These are phyloP conservation scores for Claviceps maximensis DNA, from an alignment of 2,329 filamentous ascomycete genomes.

Conservation along the genomic window DNA sequence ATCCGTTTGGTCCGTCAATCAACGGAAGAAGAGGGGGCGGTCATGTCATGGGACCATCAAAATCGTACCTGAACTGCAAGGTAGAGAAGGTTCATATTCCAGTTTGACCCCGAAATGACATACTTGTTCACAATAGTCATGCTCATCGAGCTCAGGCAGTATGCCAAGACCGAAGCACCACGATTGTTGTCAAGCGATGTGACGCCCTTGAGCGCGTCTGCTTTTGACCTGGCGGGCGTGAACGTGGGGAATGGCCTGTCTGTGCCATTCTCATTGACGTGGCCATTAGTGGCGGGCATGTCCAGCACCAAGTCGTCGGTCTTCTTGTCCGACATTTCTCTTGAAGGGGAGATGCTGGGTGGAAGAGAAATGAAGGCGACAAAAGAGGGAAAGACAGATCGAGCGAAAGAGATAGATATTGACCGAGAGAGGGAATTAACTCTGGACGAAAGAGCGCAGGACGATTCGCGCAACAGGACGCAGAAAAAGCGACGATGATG, in stretches of 20 bases:
- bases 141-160: slow-evolving; percentile 91
- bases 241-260: not conserved
- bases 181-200: slow-evolving; percentile 55
- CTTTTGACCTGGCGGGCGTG: slow-evolving; percentile 4
- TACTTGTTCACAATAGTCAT: slow-evolving; percentile 99
- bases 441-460: not conserved
- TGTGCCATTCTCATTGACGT: not conserved
- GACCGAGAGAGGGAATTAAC: not conserved
- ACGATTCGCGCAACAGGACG: not conserved
- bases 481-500: not conserved
- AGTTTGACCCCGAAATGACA: slow-evolving; percentile 76
- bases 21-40: no score
- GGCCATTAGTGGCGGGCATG: not conserved
- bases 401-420: no score
- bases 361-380: no score
- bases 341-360: not conserved
- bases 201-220: slow-evolving; percentile 3
- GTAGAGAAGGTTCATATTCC: slow-evolving; percentile 95
- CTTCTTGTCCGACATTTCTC: slow-evolving; percentile 5
- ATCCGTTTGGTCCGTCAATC: not conserved
- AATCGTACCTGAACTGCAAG: slow-evolving; percentile 72
- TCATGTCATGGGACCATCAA: slow-evolving; percentile 13
- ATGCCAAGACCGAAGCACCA: slow-evolving; percentile 67
- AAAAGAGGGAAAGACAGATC: not conserved
- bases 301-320: slow-evolving; percentile 1